Evolutionary conservation across 1,284 basidiomycete species (phyloP), one percentile per base, ranked within the genome.

Genomic region (Schizophyllum commune): DNA sequence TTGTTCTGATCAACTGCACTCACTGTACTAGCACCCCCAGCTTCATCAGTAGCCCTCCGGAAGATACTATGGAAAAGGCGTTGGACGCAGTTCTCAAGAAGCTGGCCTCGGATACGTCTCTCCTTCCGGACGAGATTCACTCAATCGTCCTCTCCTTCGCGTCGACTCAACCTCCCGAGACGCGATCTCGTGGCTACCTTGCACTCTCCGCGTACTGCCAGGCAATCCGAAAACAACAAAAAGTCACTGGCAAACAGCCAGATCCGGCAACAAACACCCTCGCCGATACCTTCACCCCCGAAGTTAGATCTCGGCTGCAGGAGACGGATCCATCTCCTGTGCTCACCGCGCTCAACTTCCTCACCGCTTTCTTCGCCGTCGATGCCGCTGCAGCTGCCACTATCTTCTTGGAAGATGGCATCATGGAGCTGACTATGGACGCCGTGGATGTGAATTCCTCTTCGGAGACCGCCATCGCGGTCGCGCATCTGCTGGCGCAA

Each of bases 351-450:
- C 73, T 89, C 51, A 81, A 83, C 0, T 86, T 91, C 68, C 76
- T 92, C 55, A 75, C 80, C 13, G 88, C 88, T 0, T 73, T 94
- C 27, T 90, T 92, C 68, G 89, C 92, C 70, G 84, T 92, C 47
- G 89, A 92, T 66, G 82, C 84, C 72, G 73, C 79, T 58, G 75
- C 83, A 2, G 90, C 86, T 13, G 77, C 85, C 11, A 68, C 78
- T 21, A 82, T 92, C 54, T 84, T 92, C 62, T 70, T 74, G 22
- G 77, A 80, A 63, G 86, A 89, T 65, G 84, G 82, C 2, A 72
- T 86, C 17, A 67, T 87, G 21, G 84, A 89, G 54, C 78, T 81
- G 32, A 72, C 89, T 57, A 78, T 83, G 70, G 88, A 90, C 66
- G 77, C 79, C 9, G 75, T 86, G 20, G 90, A 92, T 61, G 72